Evolutionary conservation across 2,329 filamentous ascomycete species (phyloP).

Genomic region (Cladosporium sp.): DNA sequence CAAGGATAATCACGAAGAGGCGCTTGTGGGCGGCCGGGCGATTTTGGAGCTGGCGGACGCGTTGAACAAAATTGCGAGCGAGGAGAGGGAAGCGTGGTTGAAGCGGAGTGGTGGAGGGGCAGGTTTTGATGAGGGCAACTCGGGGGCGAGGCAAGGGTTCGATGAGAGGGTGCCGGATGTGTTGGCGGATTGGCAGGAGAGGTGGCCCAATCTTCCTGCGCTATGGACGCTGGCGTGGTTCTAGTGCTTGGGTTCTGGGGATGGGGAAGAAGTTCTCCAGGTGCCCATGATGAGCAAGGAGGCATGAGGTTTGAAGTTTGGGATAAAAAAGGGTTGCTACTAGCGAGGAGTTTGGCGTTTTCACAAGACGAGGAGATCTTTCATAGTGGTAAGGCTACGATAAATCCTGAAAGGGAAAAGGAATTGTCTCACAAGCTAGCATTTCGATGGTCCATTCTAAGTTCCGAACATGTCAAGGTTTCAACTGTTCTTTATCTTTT

Average conservation of each 20-base stretch:
- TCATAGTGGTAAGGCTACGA: too few species aligned
- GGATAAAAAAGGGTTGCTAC: not conserved
- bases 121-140: constrained; percentile 70
- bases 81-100: constrained; percentile 75
- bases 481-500: too few species aligned
- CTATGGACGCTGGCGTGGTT: constrained; percentile 97
- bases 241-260: constrained; percentile 37
- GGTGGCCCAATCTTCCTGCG: constrained; percentile 85
- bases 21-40: constrained; percentile 79
- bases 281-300: not conserved
- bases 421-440: too few species aligned
- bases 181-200: constrained; percentile 87
- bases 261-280: too few species aligned
- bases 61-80: constrained; percentile 72
- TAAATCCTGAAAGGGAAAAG: too few species aligned
- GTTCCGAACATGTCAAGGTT: too few species aligned
- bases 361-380: too few species aligned
- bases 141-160: constrained; percentile 67
- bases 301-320: not conserved
- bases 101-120: constrained; percentile 52
- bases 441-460: too few species aligned
- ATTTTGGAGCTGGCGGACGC: constrained; percentile 87
- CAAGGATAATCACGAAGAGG: constrained; percentile 96
- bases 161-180: constrained; percentile 93
- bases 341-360: constrained; percentile 11